A percentile compares a stretch with the other conserved stretches of the same genome.
phyloP scores from a whole-genome alignment of 2,329 filamentous ascomycete species.

The Clarireedia monteithiana region DNA sequence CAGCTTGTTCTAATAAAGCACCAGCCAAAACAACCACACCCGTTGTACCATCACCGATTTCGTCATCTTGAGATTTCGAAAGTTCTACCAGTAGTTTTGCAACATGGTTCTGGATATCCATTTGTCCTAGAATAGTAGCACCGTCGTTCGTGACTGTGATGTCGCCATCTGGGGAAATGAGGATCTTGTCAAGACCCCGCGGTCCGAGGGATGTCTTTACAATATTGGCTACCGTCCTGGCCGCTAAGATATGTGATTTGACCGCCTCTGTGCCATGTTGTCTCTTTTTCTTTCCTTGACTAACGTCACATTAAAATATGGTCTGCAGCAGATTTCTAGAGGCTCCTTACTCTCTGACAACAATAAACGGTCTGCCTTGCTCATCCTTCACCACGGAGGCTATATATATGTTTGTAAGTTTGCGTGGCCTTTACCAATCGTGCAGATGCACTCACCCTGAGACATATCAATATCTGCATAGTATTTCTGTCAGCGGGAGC shows the following conservation, averaged over 20 bases:
- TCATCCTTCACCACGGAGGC: conserved; percentile 88
- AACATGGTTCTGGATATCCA: conserved; percentile 98
- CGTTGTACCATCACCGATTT: conserved; percentile 97
- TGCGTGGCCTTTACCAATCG: neutral
- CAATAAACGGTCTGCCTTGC: conserved; percentile 92
- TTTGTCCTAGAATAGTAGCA: conserved; percentile 93
- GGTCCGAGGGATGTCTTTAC: conserved; percentile 96
- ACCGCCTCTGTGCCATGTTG: conserved; percentile 95
- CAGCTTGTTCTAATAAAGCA: conserved; percentile 89
- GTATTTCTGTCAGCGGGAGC: conserved; percentile 19
- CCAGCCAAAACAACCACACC: conserved; percentile 95
- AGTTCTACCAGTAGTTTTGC: conserved; percentile 95
- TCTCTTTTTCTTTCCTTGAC: conserved; percentile 95
- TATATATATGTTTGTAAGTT: conserved; percentile 30
- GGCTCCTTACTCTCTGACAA: conserved; percentile 82
- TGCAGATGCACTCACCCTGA: conserved; percentile 56
- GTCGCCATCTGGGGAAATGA: conserved; percentile 96
- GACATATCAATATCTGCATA: conserved; percentile 69
- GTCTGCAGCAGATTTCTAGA: conserved; percentile 14
- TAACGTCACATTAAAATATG: conserved; percentile 33
- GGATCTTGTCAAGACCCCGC: conserved; percentile 94
- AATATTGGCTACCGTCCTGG: conserved; percentile 91
- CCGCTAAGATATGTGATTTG: conserved; percentile 96
- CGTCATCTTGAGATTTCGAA: conserved; percentile 96
- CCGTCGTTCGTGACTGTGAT: conserved; percentile 99